Conservation (phyloP, 2,329 filamentous ascomycete genomes). For the Cytospora mali region DNA sequence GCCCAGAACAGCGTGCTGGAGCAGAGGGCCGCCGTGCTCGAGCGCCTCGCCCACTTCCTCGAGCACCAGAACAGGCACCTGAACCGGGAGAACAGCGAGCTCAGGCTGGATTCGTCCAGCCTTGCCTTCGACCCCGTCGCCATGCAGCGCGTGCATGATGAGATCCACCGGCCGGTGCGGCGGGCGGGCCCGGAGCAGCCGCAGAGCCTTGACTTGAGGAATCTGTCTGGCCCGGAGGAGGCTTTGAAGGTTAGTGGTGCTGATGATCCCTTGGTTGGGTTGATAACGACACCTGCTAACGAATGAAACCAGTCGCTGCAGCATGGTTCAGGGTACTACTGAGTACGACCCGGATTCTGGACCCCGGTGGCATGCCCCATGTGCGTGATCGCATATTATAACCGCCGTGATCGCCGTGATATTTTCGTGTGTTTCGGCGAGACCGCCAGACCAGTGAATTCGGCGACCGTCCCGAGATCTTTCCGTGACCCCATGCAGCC, state of each 20-base stretch:
- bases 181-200: background rate
- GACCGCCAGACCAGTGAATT: too few species aligned
- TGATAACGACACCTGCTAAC: too few species aligned
- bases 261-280: too few species aligned
- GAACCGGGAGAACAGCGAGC: background rate
- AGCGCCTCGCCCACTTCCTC: background rate
- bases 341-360: too few species aligned
- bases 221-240: background rate
- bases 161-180: conserved; percentile 1
- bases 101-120: background rate
- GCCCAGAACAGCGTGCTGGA: background rate
- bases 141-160: background rate
- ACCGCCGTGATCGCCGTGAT: too few species aligned
- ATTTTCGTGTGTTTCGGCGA: too few species aligned
- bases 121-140: conserved; percentile 1
- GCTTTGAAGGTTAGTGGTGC: background rate
- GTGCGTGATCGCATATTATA: too few species aligned
- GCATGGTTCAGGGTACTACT: too few species aligned
- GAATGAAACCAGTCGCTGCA: too few species aligned
- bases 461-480: too few species aligned
- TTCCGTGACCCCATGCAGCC: too few species aligned
- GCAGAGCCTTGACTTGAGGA: background rate
- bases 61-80: conserved; percentile 1
- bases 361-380: too few species aligned
- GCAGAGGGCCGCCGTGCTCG: background rate